These are phyloP conservation scores for Protea cynaroides DNA, from an alignment of 164 flowering plant genomes.

Conservation along the genomic window DNA sequence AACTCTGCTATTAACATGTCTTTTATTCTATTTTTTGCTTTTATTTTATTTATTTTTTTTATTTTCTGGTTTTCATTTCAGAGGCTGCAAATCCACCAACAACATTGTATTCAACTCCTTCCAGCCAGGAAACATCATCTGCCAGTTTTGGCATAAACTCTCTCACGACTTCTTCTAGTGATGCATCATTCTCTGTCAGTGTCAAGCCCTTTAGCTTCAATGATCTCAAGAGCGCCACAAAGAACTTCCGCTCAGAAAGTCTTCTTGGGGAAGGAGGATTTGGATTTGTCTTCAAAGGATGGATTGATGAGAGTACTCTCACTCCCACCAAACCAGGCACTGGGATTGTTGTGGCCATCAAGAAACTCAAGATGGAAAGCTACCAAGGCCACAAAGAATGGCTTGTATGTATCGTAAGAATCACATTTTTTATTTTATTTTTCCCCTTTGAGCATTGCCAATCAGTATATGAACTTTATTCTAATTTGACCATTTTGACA, in stretches of 20 bases:
- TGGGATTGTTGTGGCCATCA: conserved; percentile 68
- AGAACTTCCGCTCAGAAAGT: conserved; percentile 59
- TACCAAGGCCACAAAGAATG: conserved; percentile 90
- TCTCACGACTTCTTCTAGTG: conserved; percentile 16
- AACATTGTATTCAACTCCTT: conserved; percentile 9
- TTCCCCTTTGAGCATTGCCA: not conserved
- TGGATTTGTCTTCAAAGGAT: conserved; percentile 84
- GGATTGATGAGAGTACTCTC: conserved; percentile 57
- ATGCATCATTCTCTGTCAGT: conserved; percentile 19
- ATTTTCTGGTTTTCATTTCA: conserved; percentile 9
- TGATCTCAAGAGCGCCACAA: conserved; percentile 71
- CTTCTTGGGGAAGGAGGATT: conserved; percentile 91
- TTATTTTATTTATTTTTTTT: not conserved
- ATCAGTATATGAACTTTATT: conserved; percentile 2
- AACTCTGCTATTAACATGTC: too few relatives aligned
- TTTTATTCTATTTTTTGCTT: not conserved
- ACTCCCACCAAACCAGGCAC: conserved; percentile 59
- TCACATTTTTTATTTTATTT: not conserved
- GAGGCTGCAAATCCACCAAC: conserved; percentile 17
- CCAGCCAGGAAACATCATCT: conserved; percentile 12
- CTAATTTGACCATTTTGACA: conserved; percentile 1
- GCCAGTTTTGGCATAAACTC: conserved; percentile 9
- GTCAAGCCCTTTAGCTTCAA: conserved; percentile 55
- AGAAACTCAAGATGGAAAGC: conserved; percentile 64
- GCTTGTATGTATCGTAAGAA: conserved; percentile 46